phyloP scores from a whole-genome alignment of 805 yeast genomes.

The Trichomonascus vanleenenianus region DNA sequence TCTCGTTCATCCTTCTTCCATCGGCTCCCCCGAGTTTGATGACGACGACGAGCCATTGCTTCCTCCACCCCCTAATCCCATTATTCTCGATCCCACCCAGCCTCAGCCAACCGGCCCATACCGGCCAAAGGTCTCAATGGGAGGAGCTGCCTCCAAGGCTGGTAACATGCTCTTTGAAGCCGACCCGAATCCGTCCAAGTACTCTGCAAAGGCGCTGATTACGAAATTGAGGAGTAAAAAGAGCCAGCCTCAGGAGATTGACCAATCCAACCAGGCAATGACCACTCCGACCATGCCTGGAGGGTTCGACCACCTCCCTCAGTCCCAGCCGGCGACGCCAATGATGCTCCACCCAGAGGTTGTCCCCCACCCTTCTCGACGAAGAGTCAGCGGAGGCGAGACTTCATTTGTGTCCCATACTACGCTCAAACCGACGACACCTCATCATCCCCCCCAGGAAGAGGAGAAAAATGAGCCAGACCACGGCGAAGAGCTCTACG shows the following conservation, averaged over 20 bases:
- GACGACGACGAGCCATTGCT: not conserved
- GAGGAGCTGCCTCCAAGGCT: not conserved
- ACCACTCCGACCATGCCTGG: not conserved
- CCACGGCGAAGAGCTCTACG: conserved; percentile 3
- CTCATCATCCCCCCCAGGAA: not conserved
- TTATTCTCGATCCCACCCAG: not conserved
- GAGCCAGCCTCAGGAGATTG: not conserved
- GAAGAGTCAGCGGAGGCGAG: too few relatives aligned
- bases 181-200: conserved; percentile 7
- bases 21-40: not conserved
- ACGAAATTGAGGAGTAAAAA: conserved; percentile 5
- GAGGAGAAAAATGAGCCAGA: not conserved
- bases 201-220: conserved; percentile 13
- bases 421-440: not conserved
- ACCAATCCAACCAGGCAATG: not conserved
- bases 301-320: too few relatives aligned
- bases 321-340: not conserved
- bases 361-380: not conserved
- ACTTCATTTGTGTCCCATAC: too few relatives aligned
- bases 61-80: not conserved
- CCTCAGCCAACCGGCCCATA: not conserved
- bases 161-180: conserved; percentile 2
- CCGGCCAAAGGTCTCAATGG: not conserved
- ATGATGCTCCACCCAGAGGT: not conserved
- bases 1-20: not conserved